phyloP scores from a whole-genome alignment of 768 basidiomycete species.

The Russula compacta region DNA sequence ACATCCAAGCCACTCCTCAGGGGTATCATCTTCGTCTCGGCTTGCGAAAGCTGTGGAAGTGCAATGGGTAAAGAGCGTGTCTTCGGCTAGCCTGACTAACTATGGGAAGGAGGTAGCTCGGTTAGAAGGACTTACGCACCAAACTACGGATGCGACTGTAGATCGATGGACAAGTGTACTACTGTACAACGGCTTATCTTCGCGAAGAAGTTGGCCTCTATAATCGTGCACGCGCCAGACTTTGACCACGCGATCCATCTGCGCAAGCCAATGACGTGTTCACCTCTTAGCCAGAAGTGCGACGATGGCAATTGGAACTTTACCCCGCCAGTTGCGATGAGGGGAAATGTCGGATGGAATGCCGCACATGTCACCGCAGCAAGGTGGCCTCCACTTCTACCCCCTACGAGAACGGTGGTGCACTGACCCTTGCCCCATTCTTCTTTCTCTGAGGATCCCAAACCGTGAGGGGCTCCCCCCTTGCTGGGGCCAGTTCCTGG shows the following conservation, averaged over 20 bases:
- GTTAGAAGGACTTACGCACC: slow-evolving; percentile 32
- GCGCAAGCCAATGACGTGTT: neutral
- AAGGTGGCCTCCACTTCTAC: slow-evolving; percentile 63
- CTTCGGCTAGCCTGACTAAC: slow-evolving; percentile 1
- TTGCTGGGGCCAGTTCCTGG: slow-evolving; percentile 39
- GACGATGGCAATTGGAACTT: slow-evolving; percentile 21
- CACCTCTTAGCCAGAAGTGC: slow-evolving; percentile 1
- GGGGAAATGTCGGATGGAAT: slow-evolving; percentile 54
- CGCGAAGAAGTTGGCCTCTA: slow-evolving; percentile 37
- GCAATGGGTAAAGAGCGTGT: slow-evolving; percentile 41
- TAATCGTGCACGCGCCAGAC: slow-evolving; percentile 55
- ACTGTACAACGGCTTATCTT: slow-evolving; percentile 73
- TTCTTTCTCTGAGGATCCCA: slow-evolving; percentile 50
- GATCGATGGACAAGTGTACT: slow-evolving; percentile 57
- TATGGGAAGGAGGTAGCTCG: neutral
- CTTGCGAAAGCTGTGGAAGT: slow-evolving; percentile 41
- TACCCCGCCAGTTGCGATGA: slow-evolving; percentile 75
- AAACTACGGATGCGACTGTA: slow-evolving; percentile 52
- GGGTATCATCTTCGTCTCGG: slow-evolving; percentile 11
- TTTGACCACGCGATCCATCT: slow-evolving; percentile 70
- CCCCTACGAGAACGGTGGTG: slow-evolving; percentile 55
- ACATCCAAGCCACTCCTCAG: slow-evolving; percentile 1
- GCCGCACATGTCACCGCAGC: slow-evolving; percentile 61
- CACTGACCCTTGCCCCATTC: slow-evolving; percentile 53
- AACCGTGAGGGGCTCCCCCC: slow-evolving; percentile 62